Evolutionary conservation across 192 early-diverging fungal species (phyloP).

Genomic region (Pecoramyces ruminantium): DNA sequence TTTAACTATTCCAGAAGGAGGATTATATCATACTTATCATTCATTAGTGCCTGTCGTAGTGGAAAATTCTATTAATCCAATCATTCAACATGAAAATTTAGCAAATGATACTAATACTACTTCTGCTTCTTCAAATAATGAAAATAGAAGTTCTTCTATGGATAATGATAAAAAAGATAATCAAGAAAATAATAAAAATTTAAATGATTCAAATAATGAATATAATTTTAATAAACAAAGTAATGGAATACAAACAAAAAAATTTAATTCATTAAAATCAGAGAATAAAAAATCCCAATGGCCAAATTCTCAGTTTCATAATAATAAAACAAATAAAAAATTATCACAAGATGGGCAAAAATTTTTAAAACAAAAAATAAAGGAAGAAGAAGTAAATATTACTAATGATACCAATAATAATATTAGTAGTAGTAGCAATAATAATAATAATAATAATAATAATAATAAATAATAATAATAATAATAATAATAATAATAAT

Average conservation of each 20-base stretch:
- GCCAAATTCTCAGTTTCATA: not conserved
- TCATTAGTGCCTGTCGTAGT: not conserved
- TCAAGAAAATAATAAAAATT: no score
- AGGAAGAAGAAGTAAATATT: not conserved
- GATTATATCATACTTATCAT: not conserved
- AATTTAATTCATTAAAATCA: not conserved
- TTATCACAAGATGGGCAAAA: not conserved
- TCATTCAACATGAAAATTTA: not conserved
- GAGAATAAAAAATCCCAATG: not conserved
- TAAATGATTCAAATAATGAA: no score
- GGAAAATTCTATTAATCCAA: not conserved
- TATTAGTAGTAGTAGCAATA: no score
- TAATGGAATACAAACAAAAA: not conserved
- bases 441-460: no score
- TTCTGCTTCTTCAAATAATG: no score
- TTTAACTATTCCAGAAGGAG: not conserved
- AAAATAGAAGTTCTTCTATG: no score
- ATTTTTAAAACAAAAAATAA: not conserved
- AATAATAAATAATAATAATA: no score
- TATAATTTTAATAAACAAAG: no score
- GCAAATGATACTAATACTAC: not conserved
- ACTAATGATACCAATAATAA: no score
- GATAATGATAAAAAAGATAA: no score
- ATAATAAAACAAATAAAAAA: not conserved
- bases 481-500: no score